These are phyloP conservation scores for Plasmodium berghei DNA, from an alignment of 169 alveolate genomes.

Conservation along the genomic window DNA sequence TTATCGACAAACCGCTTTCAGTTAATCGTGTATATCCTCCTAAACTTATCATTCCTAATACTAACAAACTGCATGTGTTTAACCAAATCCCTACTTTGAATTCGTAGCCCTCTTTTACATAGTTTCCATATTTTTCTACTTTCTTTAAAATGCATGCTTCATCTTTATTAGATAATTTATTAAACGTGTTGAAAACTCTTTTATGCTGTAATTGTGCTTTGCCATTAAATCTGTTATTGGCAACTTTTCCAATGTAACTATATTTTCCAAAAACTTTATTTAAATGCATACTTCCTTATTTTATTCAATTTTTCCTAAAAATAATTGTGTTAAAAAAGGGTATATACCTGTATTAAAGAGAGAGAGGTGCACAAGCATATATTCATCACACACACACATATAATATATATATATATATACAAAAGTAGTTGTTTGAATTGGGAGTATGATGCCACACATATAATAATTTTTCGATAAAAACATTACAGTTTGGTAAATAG, in stretches of 20 bases:
- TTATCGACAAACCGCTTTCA: slow-evolving; percentile 94
- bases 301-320: no score
- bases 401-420: no score
- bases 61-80: slow-evolving; percentile 78
- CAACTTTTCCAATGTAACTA: slow-evolving; percentile 9
- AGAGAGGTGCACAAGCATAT: no score
- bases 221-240: neutral
- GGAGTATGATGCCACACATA: no score
- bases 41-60: slow-evolving; percentile 86
- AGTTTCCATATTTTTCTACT: slow-evolving; percentile 35
- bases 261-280: slow-evolving; percentile 21
- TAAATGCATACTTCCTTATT: slow-evolving; percentile 9
- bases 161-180: slow-evolving; percentile 31
- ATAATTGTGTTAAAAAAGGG: no score
- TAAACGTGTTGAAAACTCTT: slow-evolving; percentile 23
- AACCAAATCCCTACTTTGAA: slow-evolving; percentile 73
- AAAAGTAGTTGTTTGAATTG: no score
- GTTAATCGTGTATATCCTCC: slow-evolving; percentile 94
- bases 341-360: no score
- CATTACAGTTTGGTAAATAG: no score
- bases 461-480: no score
- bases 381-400: no score
- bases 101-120: slow-evolving; percentile 70
- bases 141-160: slow-evolving; percentile 42
- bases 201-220: neutral